A percentile compares a stretch with the other conserved stretches of the same genome.
These are phyloP conservation scores for Dentipellis sp. DNA, from an alignment of 768 basidiomycete species.

Conservation along the genomic window DNA sequence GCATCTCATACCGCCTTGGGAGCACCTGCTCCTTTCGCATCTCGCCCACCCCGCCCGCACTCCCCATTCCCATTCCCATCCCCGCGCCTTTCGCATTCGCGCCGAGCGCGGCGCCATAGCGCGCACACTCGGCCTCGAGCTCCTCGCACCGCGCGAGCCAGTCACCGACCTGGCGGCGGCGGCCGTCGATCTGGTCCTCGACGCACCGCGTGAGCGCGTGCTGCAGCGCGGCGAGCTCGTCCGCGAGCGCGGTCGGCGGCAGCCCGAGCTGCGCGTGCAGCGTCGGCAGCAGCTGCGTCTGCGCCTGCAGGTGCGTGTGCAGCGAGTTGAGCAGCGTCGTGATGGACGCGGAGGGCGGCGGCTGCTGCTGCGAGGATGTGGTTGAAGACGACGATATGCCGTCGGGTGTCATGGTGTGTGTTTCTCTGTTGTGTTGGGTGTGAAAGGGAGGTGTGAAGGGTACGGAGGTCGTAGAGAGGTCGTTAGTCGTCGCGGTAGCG, in stretches of 20 bases:
- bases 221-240: constrained; percentile 69
- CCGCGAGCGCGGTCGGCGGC: constrained; percentile 68
- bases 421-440: too few relatives aligned
- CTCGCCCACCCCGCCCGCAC: constrained; percentile 56
- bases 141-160: constrained; percentile 57
- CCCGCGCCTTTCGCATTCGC: constrained; percentile 61
- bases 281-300: constrained; percentile 74
- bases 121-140: constrained; percentile 55
- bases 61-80: too few relatives aligned
- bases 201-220: constrained; percentile 69
- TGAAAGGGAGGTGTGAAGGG: too few relatives aligned
- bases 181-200: constrained; percentile 57
- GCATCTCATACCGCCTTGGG: constrained; percentile 61
- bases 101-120: constrained; percentile 64
- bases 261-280: constrained; percentile 81
- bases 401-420: too few relatives aligned
- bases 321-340: constrained; percentile 69
- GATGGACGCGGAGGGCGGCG: constrained; percentile 20
- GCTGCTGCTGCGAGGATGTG: too few relatives aligned
- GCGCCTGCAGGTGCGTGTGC: constrained; percentile 68
- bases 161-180: constrained; percentile 69
- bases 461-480: too few relatives aligned
- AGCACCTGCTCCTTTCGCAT: constrained; percentile 64
- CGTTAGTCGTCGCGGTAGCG: too few relatives aligned
- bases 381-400: too few relatives aligned